These are phyloP conservation scores for Huntiella bhutanensis DNA, from an alignment of 2,329 filamentous ascomycete genomes.

Conservation along the genomic window DNA sequence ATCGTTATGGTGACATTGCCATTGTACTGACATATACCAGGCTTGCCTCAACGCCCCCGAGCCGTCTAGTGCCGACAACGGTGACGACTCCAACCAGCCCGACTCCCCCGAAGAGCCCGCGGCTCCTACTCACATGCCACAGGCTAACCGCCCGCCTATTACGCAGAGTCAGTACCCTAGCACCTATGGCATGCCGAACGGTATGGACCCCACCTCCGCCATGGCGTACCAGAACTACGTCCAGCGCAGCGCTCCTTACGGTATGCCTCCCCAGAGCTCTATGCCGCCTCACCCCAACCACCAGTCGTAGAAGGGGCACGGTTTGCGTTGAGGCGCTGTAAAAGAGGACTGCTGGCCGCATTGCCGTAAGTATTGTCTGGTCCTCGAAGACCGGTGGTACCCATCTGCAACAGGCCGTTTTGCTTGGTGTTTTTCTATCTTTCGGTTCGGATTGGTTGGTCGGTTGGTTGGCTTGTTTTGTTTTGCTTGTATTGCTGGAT, in stretches of 20 bases:
- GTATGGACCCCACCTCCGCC: constrained; percentile 38
- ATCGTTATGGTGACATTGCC: constrained; percentile 14
- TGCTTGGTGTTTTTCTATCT: constrained; percentile 13
- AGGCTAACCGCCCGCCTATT: constrained; percentile 16
- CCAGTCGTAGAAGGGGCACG: constrained; percentile 38
- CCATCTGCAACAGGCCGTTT: constrained; percentile 6
- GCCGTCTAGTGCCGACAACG: constrained; percentile 62
- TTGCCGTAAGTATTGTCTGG: background rate
- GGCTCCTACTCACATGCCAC: constrained; percentile 50
- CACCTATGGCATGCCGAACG: constrained; percentile 41
- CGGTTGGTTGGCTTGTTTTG: constrained; percentile 1
- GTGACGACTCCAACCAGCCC: constrained; percentile 55
- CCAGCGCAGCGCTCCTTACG: constrained; percentile 44
- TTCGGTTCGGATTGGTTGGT: constrained; percentile 35
- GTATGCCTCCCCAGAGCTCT: constrained; percentile 57
- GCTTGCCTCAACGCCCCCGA: constrained; percentile 94
- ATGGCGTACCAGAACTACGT: constrained; percentile 73
- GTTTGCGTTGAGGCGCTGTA: background rate
- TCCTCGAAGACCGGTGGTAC: background rate
- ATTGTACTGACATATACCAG: constrained; percentile 26
- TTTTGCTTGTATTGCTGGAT: constrained; percentile 1
- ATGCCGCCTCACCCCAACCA: constrained; percentile 72
- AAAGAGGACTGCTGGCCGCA: background rate
- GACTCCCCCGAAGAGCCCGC: constrained; percentile 83
- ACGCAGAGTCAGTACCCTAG: constrained; percentile 38